Evolutionary conservation across 306 rosid species (phyloP).

Genomic region (Quercus mongolica): DNA sequence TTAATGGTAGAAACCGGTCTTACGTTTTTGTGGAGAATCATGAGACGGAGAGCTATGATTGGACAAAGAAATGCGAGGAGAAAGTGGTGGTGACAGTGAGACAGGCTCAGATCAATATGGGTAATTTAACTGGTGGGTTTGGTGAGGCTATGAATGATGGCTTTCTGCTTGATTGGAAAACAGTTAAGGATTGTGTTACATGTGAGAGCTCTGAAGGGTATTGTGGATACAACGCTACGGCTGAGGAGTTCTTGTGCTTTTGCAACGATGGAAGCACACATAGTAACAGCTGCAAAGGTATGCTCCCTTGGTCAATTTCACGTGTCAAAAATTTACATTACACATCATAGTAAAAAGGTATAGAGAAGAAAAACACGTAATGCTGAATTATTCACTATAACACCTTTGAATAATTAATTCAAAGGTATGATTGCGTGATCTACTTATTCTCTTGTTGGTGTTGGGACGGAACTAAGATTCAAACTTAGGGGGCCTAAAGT

Average conservation of each 20-base stretch:
- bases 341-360: too few species aligned
- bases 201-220: neutral
- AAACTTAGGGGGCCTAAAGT: too few species aligned
- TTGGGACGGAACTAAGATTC: too few species aligned
- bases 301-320: neutral
- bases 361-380: too few species aligned
- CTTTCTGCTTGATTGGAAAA: neutral
- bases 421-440: too few species aligned
- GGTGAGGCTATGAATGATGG: neutral
- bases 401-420: too few species aligned
- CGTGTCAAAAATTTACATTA: too few species aligned
- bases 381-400: too few species aligned
- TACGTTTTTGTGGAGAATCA: neutral
- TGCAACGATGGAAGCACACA: neutral
- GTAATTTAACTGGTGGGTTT: rapidly evolving
- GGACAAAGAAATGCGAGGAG: neutral
- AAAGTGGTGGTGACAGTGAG: neutral
- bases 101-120: rapidly evolving
- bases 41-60: neutral
- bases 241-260: neutral
- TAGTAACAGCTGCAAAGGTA: neutral
- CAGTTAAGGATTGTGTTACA: neutral
- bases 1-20: neutral
- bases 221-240: neutral
- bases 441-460: too few species aligned